Base-by-base conservation (phyloP, 1,139 yeast genomes). In the Chernovozyma sophiae-reginae region DNA sequence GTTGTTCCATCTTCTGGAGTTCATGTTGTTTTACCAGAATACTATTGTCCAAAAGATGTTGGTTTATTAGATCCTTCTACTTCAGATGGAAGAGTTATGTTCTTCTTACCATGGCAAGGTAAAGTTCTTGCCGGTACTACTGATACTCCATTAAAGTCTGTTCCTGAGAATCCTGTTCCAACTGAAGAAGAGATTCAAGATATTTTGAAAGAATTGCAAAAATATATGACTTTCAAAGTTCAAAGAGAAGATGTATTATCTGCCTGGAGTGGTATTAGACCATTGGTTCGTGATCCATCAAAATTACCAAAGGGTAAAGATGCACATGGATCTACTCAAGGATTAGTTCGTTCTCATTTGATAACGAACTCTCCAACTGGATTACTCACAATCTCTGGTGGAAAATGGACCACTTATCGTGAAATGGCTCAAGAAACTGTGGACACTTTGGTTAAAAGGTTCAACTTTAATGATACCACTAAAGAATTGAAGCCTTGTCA, bases 51-150 rank as follows among this genome's bases (percentile, higher is more conserved):
- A 40, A 74, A 77, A 57, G 81, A 81, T 47, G 77, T 87, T 76
- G 97, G 97, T 47, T 72, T 90, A 49, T 73, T 90, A 44, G 97
- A 90, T 61, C 96, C 97, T 34, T 76, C 86, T 35, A 90, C 97
- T 37, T 72, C 94, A 30, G 97, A 90, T 58, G 97, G 97, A 41
- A 81, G 97, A 65, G 97, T 90, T 42, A 86, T 90, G 84, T 90
- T 90, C 69, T 90, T 90, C 68, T 72, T 90, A 61, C 97, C 97
- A 52, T 90, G 97, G 97, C 97, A 89, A 69, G 96, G 96, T 13
- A 86, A 89, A 61, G 95, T 90, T 33, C 74, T 90, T 53, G 96
- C 96, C 43, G 97, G 97, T 60, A 90, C 97, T 42, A 90, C 97
- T 42, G 97, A 90, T 67, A 81, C 82, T 44, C 86, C 89, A 35